A percentile compares a stretch with the other conserved stretches of the same genome.
Conservation (phyloP, 495 filamentous ascomycete genomes). For the Penicillium waksmanii region DNA sequence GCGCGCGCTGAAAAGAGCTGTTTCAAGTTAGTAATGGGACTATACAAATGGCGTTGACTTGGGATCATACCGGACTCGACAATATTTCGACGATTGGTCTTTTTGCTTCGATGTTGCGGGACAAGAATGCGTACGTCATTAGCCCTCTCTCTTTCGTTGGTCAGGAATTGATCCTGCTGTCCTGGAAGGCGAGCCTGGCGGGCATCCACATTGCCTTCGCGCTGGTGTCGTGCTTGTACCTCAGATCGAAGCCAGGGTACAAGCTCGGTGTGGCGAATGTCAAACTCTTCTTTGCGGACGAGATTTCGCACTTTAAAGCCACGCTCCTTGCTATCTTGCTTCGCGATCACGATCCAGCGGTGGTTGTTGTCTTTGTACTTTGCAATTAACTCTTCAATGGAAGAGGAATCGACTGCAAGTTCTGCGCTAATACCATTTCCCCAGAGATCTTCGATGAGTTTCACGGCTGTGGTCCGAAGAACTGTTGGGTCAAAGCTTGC, state of each 20-base stretch:
- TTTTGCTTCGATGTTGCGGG: constrained; percentile 82
- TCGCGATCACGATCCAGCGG: constrained; percentile 84
- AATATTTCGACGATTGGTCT: constrained; percentile 82
- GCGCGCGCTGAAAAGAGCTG: constrained; percentile 64
- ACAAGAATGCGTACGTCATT: constrained; percentile 83
- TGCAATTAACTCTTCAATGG: constrained; percentile 70
- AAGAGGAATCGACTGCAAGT: constrained; percentile 75
- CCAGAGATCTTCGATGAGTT: constrained; percentile 81
- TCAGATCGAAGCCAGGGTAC: constrained; percentile 81
- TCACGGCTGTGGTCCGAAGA: constrained; percentile 73
- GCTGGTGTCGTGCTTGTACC: constrained; percentile 74
- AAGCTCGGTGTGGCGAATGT: constrained; percentile 75
- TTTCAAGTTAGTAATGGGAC: constrained; percentile 17
- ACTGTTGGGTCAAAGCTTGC: constrained; percentile 80
- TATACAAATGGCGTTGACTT: background rate
- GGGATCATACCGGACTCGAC: constrained; percentile 67
- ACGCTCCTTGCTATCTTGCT: constrained; percentile 72
- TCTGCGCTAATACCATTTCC: constrained; percentile 85
- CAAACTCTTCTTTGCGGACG: constrained; percentile 78
- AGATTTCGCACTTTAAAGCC: constrained; percentile 76
- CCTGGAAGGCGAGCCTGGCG: constrained; percentile 52
- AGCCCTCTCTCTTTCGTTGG: constrained; percentile 47
- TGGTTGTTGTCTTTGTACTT: constrained; percentile 75
- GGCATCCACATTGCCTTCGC: constrained; percentile 53
- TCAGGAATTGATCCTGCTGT: constrained; percentile 42